Percentiles rank a stretch among this genome's conserved stretches.
Conservation (phyloP, 306 rosid genomes). For the Mimosa bimucronata region DNA sequence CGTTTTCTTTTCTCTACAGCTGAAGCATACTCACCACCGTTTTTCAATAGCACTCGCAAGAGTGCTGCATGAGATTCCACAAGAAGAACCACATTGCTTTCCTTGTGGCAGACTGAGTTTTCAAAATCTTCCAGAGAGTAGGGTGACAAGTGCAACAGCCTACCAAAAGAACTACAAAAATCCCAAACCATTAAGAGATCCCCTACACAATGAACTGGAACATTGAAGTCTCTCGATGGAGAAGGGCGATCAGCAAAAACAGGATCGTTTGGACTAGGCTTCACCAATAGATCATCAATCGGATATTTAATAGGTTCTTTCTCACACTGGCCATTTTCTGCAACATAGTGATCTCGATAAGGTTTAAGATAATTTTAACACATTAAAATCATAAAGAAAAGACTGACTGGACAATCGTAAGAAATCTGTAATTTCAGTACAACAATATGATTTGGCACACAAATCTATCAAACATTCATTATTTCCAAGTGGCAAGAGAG, state of each 20-base stretch:
- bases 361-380: constrained; percentile 26
- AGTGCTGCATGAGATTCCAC: constrained; percentile 90
- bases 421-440: neutral
- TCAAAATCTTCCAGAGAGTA: constrained; percentile 90
- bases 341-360: constrained; percentile 33
- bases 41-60: constrained; percentile 76
- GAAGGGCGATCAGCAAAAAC: constrained; percentile 71
- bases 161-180: constrained; percentile 74
- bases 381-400: constrained; percentile 23
- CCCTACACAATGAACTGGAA: constrained; percentile 77
- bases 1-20: constrained; percentile 60
- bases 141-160: constrained; percentile 71
- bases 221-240: constrained; percentile 70
- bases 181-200: constrained; percentile 95
- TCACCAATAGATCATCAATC: constrained; percentile 87
- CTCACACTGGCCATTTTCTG: constrained; percentile 52
- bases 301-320: constrained; percentile 80
- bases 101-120: constrained; percentile 81
- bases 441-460: neutral
- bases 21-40: constrained; percentile 51
- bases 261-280: constrained; percentile 80
- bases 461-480: neutral
- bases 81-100: constrained; percentile 70
- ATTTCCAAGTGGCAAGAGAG: constrained; percentile 20
- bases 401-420: neutral